Base-by-base conservation (phyloP, 371 early-diverging fungal species). In the Mucor sp. region DNA sequence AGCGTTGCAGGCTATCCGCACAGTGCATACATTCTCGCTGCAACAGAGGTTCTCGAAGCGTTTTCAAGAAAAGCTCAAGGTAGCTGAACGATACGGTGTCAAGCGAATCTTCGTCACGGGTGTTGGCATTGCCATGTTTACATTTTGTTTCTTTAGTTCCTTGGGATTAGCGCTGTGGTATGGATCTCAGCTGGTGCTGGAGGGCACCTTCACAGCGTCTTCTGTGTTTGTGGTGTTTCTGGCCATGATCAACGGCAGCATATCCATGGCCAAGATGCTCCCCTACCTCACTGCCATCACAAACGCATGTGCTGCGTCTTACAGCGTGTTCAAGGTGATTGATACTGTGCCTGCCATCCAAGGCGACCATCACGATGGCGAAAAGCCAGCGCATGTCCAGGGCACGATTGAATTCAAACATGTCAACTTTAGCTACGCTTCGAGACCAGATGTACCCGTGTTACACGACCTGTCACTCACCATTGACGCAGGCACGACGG, bases 131-230 rank as follows among this genome's bases (percentile, higher is more conserved):
- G 91, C 89, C 6, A 37, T 62, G 21, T 85, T 90, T 56, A 82
- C 86, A 80, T 84, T 89, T 23, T 77, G 83, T 41, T 65, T 93
- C 53, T 93, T 86, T 65, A 58, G 76, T 28, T 82, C 87, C 15
- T 91, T 90, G 59, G 84, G 89, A 12, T 83, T 94, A 3, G 88
- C 90, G 3, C 93, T 94, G 76, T 94, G 89, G 89, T 93, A 89
- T 65, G 94, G 93, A 48, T 67, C 87, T 15, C 74, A 70, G 32
- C 79, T 91, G 23, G 84, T 89, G 44, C 62, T 73, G 15, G 62
- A 83, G 0, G 80, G 80, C 14, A 53, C 75, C 14, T 77, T 87
- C 74, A 27, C 48, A 1, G 83, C 86, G 39, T 82, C 78, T 0
- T 60, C 75, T 21, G 88, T 92, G 9, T 62, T 92, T 7, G 85